Conservation (phyloP, 1,139 yeast genomes). For the Torulaspora globosa region DNA sequence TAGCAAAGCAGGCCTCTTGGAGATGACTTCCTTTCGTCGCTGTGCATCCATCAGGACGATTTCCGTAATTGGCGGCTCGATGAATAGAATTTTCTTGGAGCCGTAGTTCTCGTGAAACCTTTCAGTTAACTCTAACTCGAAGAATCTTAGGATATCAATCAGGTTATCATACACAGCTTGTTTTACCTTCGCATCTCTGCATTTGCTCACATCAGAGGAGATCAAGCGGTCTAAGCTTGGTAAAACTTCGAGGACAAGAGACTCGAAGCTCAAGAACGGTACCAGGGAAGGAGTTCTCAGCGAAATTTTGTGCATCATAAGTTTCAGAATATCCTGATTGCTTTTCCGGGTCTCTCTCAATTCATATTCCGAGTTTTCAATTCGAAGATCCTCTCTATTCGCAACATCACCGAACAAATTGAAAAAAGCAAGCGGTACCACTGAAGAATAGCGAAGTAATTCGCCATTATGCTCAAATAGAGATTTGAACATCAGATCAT, state of each 20-base stretch:
- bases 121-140: slow-evolving; percentile 31
- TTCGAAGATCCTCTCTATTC: slow-evolving; percentile 35
- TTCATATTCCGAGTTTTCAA: slow-evolving; percentile 27
- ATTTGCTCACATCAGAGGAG: slow-evolving; percentile 41
- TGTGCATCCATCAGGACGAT: slow-evolving; percentile 27
- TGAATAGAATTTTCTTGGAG: slow-evolving; percentile 29
- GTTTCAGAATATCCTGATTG: slow-evolving; percentile 19
- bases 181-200: slow-evolving; percentile 29
- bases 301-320: slow-evolving; percentile 17
- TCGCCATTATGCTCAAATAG: slow-evolving; percentile 49
- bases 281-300: slow-evolving; percentile 15
- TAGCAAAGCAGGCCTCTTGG: slow-evolving; percentile 35
- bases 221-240: slow-evolving; percentile 49
- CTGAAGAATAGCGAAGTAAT: slow-evolving; percentile 51
- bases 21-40: slow-evolving; percentile 25
- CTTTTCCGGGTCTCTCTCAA: slow-evolving; percentile 23
- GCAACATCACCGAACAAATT: slow-evolving; percentile 58
- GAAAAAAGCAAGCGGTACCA: slow-evolving; percentile 62
- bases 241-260: slow-evolving; percentile 38
- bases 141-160: slow-evolving; percentile 32
- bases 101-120: slow-evolving; percentile 28
- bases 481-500: slow-evolving; percentile 50
- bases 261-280: slow-evolving; percentile 19
- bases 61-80: slow-evolving; percentile 37
- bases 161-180: slow-evolving; percentile 30